Evolutionary conservation across 192 early-diverging fungal species (phyloP).

Genomic region (Entomortierella lignicola): DNA sequence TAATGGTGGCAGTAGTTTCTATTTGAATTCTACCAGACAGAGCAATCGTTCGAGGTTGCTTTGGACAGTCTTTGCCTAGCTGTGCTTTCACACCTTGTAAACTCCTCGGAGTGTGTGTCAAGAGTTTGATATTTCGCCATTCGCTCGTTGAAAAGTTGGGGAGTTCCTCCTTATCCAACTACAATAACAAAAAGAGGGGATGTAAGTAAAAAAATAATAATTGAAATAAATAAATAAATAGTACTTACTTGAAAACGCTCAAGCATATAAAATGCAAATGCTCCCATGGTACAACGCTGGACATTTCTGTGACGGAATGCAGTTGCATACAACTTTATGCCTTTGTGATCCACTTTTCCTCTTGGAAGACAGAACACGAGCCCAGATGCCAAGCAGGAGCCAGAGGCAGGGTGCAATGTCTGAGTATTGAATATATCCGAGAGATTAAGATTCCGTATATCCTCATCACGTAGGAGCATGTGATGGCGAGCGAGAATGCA

Average conservation of each 20-base stretch:
- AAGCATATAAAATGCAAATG: constrained; percentile 36
- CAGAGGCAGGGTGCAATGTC: background rate
- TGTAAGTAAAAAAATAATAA: no score
- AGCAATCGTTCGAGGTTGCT: no score
- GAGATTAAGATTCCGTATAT: constrained; percentile 23
- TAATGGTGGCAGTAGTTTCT: no score
- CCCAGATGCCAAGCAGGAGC: background rate
- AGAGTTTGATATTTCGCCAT: no score
- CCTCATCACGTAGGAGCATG: constrained; percentile 38
- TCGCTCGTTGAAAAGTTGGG: no score
- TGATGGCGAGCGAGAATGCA: constrained; percentile 29
- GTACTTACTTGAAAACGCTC: constrained; percentile 21
- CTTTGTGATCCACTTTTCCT: constrained; percentile 18
- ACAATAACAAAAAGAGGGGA: no score
- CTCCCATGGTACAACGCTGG: constrained; percentile 6
- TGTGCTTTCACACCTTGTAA: no score
- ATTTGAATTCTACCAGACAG: no score
- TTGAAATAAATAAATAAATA: background rate
- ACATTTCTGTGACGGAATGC: constrained; percentile 27
- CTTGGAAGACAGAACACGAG: constrained; percentile 6
- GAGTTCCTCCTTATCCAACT: no score
- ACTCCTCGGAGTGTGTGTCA: no score
- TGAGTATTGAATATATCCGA: constrained; percentile 5
- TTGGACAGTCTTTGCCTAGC: no score
- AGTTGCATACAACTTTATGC: constrained; percentile 11